Evolutionary conservation across 371 early-diverging fungal species (phyloP).

Genomic region (Entomophthora muscae): DNA sequence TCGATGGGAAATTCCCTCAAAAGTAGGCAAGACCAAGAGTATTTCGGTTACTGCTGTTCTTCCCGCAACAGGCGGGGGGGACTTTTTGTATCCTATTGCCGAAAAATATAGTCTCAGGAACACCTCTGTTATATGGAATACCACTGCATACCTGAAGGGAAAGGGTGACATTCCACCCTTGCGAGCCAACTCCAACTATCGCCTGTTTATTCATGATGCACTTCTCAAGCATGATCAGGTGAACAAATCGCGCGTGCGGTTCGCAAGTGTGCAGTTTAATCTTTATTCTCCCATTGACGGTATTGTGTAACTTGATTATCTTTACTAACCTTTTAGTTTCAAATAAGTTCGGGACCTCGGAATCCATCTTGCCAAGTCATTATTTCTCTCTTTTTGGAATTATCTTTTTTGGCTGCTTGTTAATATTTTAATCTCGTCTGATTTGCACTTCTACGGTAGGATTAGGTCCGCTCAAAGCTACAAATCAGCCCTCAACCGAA

Average conservation of each 20-base stretch:
- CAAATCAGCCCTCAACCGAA: no score
- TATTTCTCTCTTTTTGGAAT: no score
- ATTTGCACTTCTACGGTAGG: no score
- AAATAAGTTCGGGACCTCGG: not conserved
- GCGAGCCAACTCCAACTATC: not conserved
- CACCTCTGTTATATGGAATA: not conserved
- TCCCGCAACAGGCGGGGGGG: not conserved
- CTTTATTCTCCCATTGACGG: not conserved
- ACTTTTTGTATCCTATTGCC: not conserved
- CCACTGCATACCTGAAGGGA: not conserved
- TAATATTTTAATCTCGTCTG: no score
- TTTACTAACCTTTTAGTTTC: not conserved
- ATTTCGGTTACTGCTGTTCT: not conserved
- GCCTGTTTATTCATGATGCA: not conserved
- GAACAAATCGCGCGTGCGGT: not conserved
- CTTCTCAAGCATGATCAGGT: not conserved
- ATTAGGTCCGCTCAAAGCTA: no score
- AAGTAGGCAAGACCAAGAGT: not conserved
- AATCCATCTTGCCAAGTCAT: no score
- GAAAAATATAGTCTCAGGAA: not conserved
- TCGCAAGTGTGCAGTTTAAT: not conserved
- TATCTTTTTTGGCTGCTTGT: no score
- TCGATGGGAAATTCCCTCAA: not conserved
- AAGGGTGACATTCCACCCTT: not conserved
- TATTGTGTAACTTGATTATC: not conserved